phyloP scores from a whole-genome alignment of 805 yeast species.

The Kodamaea leandrae region DNA sequence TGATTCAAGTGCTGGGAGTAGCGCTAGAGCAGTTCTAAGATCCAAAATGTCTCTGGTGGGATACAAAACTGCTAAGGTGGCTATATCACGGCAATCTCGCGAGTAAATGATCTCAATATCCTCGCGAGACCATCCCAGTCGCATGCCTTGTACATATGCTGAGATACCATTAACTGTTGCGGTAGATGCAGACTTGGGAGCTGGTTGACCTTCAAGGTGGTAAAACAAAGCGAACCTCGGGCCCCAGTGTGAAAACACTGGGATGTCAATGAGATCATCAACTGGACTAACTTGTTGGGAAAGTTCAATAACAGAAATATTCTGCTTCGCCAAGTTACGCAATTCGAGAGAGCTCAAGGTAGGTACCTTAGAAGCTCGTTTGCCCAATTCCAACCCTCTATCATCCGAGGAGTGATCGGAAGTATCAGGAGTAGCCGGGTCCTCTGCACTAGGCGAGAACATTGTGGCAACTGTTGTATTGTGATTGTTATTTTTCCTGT shows the following conservation, averaged over 20 bases:
- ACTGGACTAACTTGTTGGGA: not conserved
- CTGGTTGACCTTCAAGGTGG: not conserved
- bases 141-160: not conserved
- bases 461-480: not conserved
- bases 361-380: not conserved
- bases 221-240: not conserved
- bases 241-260: not conserved
- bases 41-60: not conserved
- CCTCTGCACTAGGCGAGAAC: conserved; percentile 11
- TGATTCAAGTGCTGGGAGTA: not conserved
- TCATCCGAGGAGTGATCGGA: conserved; percentile 15
- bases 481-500: not conserved
- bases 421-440: conserved; percentile 13
- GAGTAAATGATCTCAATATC: not conserved
- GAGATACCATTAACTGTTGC: not conserved
- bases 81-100: not conserved
- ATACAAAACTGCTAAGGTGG: not conserved
- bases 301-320: not conserved
- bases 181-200: not conserved
- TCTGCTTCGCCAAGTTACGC: not conserved
- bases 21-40: not conserved
- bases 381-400: not conserved
- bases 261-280: not conserved
- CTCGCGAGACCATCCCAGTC: not conserved
- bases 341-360: not conserved